Conservation (phyloP, 202 grass and related monocot species). For the Carex arenaria region DNA sequence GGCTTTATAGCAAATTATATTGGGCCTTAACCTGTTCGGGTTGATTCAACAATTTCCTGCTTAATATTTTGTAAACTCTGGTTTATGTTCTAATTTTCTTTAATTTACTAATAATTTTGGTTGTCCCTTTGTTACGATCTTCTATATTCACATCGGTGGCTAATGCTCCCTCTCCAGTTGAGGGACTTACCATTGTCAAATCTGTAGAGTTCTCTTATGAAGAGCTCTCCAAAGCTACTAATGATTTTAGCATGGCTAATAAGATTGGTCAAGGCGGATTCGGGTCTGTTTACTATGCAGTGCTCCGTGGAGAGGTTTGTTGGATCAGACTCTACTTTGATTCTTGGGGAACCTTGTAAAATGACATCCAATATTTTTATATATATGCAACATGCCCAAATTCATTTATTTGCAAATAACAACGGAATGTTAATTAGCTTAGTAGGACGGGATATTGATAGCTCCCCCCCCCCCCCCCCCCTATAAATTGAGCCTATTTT, state of each 20-base stretch:
- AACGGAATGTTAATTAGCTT: neutral
- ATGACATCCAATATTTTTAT: neutral
- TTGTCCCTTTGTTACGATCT: conserved; percentile 4
- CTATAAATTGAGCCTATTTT: neutral
- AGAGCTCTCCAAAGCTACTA: conserved; percentile 77
- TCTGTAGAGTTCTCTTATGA: conserved; percentile 87
- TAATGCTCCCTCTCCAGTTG: conserved; percentile 31
- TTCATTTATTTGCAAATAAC: neutral
- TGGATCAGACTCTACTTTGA: conserved; percentile 10
- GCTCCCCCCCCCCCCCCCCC: too few species aligned
- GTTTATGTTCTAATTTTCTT: neutral
- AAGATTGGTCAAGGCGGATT: conserved; percentile 97
- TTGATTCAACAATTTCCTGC: neutral
- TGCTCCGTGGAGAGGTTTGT: conserved; percentile 83
- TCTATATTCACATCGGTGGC: conserved; percentile 35
- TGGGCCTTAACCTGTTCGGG: neutral
- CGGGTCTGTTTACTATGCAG: conserved; percentile 89
- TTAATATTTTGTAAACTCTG: neutral
- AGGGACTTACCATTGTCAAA: conserved; percentile 70
- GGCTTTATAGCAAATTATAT: neutral
- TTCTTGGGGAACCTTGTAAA: conserved; percentile 1
- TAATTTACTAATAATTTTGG: neutral
- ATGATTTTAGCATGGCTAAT: conserved; percentile 80
- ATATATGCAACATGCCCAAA: neutral
- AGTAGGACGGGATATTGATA: neutral